A percentile compares a stretch with the other conserved stretches of the same genome.
These are phyloP conservation scores for Carex scoparia DNA, from an alignment of 176 grass and related monocot genomes.

Conservation along the genomic window DNA sequence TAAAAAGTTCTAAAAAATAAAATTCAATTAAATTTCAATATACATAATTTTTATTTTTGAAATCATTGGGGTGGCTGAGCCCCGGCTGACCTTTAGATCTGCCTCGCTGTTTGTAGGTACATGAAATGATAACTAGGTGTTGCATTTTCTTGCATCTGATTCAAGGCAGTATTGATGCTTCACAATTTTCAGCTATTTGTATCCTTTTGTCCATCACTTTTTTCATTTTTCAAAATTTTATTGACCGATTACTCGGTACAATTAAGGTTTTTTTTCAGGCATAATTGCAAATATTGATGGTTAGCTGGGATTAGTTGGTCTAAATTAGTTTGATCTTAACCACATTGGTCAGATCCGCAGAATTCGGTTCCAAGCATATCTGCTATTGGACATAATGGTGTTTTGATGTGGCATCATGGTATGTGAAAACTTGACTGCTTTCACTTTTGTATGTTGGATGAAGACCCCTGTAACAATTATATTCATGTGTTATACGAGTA, in stretches of 20 bases:
- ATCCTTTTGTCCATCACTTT: constrained; percentile 44
- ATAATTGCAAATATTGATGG: background rate
- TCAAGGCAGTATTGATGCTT: constrained; percentile 65
- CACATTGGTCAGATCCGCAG: constrained; percentile 70
- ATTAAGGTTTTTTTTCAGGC: background rate
- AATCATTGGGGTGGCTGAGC: no score
- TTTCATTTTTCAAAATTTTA: background rate
- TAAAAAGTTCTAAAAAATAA: no score
- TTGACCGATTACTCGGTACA: background rate
- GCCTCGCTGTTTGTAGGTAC: constrained; percentile 36
- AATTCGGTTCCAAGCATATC: constrained; percentile 76
- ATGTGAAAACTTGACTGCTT: constrained; percentile 9
- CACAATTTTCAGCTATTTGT: constrained; percentile 99
- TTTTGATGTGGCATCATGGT: constrained; percentile 92
- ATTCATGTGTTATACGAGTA: background rate
- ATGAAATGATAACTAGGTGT: constrained; percentile 49
- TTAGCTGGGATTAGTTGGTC: background rate
- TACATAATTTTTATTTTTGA: no score
- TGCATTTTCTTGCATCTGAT: constrained; percentile 84
- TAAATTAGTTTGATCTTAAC: constrained; percentile 46
- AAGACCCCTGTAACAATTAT: background rate
- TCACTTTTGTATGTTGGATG: background rate
- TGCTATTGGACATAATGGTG: constrained; percentile 77
- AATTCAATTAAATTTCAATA: no score
- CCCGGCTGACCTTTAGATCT: no score